These are phyloP conservation scores for Cladosporium sp. DNA, from an alignment of 2,329 filamentous ascomycete genomes.

Conservation along the genomic window DNA sequence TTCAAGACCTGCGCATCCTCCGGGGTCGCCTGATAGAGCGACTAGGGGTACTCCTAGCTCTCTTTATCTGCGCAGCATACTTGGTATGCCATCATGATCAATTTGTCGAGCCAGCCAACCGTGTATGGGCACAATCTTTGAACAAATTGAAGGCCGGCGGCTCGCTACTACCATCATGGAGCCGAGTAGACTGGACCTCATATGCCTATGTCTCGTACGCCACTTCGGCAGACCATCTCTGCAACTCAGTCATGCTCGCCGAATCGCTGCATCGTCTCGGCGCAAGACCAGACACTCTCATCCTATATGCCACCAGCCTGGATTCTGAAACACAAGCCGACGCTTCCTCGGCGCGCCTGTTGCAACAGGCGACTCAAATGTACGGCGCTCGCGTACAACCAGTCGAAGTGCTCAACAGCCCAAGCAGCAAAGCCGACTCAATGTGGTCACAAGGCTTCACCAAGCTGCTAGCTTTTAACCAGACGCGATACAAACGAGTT, in stretches of 20 bases:
- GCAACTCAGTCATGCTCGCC: slow-evolving; percentile 48
- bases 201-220: slow-evolving; percentile 49
- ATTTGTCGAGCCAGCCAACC: not conserved
- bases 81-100: slow-evolving; percentile 9
- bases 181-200: slow-evolving; percentile 36
- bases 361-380: not conserved
- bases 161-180: not conserved
- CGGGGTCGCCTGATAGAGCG: slow-evolving; percentile 18
- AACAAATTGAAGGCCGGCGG: not conserved
- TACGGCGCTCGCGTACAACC: not conserved
- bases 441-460: slow-evolving; percentile 66
- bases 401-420: not conserved
- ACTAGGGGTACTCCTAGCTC: not conserved
- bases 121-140: not conserved
- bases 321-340: too few species aligned
- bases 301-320: slow-evolving; percentile 42
- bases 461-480: slow-evolving; percentile 69
- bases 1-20: slow-evolving; percentile 3
- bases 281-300: slow-evolving; percentile 47
- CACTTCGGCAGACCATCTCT: slow-evolving; percentile 45
- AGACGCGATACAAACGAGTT: slow-evolving; percentile 61
- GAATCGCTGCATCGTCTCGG: slow-evolving; percentile 44
- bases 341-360: slow-evolving; percentile 30
- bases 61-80: not conserved
- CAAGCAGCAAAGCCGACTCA: slow-evolving; percentile 13